Conservation (phyloP, 306 rosid genomes). For the Glycyrrhiza uralensis region DNA sequence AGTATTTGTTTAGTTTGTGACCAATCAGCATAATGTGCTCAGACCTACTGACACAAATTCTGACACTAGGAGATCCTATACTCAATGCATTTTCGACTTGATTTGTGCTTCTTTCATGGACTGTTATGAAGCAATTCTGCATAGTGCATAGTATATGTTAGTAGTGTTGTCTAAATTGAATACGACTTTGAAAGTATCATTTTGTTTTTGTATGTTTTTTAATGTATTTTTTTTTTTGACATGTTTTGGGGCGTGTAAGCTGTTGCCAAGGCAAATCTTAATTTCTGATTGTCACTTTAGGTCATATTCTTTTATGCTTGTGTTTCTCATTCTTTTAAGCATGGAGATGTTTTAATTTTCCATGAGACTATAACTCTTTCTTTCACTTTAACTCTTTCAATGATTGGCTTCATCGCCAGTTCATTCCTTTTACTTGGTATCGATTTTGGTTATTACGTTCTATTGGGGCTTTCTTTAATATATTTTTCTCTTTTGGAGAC, state of each 20-base stretch:
- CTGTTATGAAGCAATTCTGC: neutral
- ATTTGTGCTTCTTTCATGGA: slow-evolving; percentile 7
- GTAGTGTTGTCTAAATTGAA: neutral
- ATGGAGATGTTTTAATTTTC: neutral
- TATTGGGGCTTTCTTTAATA: neutral
- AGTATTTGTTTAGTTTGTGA: neutral
- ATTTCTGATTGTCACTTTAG: neutral
- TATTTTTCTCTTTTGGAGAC: neutral
- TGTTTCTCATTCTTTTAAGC: neutral
- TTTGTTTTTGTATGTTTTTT: neutral
- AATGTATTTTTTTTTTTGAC: no score
- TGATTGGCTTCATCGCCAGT: neutral
- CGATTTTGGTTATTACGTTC: neutral
- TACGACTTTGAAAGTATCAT: neutral
- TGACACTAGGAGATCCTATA: neutral
- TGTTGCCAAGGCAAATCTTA: neutral
- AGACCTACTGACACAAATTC: neutral
- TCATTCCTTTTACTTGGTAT: neutral
- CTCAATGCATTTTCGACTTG: neutral
- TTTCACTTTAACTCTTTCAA: neutral
- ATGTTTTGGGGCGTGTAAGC: neutral
- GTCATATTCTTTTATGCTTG: neutral
- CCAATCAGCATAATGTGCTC: neutral
- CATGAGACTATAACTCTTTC: neutral
- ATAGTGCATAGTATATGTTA: neutral